Evolutionary conservation across 2,329 filamentous ascomycete genomes (phyloP), one percentile per base, ranked within the genome.

Genomic region (Talaromyces sp.): DNA sequence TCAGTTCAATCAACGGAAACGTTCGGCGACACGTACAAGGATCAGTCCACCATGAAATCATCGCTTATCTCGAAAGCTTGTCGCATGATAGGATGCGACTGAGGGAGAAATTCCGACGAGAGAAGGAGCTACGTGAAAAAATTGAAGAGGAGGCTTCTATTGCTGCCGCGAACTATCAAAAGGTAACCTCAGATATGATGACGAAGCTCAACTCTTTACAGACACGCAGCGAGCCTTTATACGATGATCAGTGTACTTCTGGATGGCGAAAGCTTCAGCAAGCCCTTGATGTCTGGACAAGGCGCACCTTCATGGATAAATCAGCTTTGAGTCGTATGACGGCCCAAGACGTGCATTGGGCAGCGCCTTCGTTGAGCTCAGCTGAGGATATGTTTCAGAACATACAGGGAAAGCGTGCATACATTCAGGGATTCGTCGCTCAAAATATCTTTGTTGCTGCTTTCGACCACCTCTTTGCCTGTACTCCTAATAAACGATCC

Each of bases 251-350:
- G 5, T 62, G 49, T 5, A 31, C 45, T 1, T 51, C 36, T 13
- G 53, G 22, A 15, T 71, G 71, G 66, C 59, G 19, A 0, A 25
- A 29, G 3, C 61, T 73, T 1, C 64, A 64, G 7, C 67, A 68
- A 8, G 51, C 61, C 0, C 36, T 71, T 11, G 58, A 66, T 6
- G 15, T 29, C 4, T 72, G 71, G 71, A 56, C 63, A 8, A 67
- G 63, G 10, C 51, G 47, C 1, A 63, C 67, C 58, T 72, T 68
- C 38, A 27, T 6, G 40, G 8, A 53, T 10, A 22, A 13, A 36
- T 11, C 38, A n/a, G 31, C 19, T 1, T 5, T 64, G 6, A 38
- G 64, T 13, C 22, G 25, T 1, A 34, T 61, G 29, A 64, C 8
- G 2, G 29, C 15, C 11, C 36, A 10, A 8, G 27, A 11, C 13